These are phyloP conservation scores for Pseudoturritis turrita DNA, from an alignment of 345 rosid species.

Conservation along the genomic window DNA sequence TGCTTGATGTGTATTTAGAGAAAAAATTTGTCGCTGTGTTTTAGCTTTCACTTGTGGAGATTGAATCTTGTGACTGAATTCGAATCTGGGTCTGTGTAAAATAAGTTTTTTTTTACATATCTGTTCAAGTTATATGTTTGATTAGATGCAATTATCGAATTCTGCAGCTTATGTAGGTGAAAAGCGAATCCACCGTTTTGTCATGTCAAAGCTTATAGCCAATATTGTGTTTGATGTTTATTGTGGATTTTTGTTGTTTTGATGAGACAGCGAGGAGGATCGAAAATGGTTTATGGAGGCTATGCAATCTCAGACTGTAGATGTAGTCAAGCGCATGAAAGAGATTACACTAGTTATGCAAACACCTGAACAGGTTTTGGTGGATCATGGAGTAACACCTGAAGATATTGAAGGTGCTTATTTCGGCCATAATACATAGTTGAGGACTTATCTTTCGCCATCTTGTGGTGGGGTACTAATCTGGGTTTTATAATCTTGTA, in stretches of 20 bases:
- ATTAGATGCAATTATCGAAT: background rate
- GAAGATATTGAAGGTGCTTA: constrained; percentile 67
- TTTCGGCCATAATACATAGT: background rate
- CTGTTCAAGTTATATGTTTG: background rate
- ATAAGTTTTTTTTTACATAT: background rate
- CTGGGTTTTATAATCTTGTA: background rate
- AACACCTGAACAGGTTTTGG: constrained; percentile 69
- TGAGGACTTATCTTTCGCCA: background rate
- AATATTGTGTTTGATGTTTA: background rate
- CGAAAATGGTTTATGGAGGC: constrained; percentile 97
- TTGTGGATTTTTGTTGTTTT: background rate
- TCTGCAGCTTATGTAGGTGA: background rate
- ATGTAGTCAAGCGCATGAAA: constrained; percentile 90
- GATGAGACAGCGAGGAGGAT: constrained; percentile 75
- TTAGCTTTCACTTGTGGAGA: background rate
- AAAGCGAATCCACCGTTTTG: background rate
- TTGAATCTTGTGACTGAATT: background rate
- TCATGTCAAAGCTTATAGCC: background rate
- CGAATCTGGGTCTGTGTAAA: background rate
- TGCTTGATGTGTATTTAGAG: background rate
- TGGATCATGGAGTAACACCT: constrained; percentile 82
- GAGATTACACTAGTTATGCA: constrained; percentile 90
- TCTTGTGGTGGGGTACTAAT: background rate
- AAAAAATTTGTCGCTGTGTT: background rate
- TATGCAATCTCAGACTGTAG: constrained; percentile 80